Evolutionary conservation across 192 early-diverging fungal genomes (phyloP), one percentile per base, ranked within the genome.

Genomic region (Coemansia aciculifera): DNA sequence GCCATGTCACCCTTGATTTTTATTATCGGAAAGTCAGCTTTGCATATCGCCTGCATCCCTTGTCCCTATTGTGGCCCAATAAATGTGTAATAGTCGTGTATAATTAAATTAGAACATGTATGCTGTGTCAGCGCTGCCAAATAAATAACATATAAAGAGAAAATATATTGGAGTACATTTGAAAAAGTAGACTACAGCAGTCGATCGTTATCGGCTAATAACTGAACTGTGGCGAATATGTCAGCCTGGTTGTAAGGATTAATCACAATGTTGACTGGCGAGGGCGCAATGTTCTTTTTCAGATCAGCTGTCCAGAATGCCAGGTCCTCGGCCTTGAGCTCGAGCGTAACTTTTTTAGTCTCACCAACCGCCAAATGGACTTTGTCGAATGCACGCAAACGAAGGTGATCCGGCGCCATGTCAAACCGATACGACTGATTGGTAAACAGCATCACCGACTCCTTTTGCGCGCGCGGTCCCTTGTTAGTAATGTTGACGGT

Each of bases 371-470:
- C 60, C n/a, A 88, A 40, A 3, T 52, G 37, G 13, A 85, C 62
- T 63, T 86, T 89, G 5, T 74, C 51, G 44, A 88, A 88, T 1
- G 62, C 73, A 63, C 84, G 84, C 39, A 89, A 71, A 13, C 84
- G 69, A 31, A 70, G 76, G 23, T 77, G 75, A 24, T 84, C 82
- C 2, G 87, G 86, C n/a, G 85, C 80, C n/a, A 77, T 56, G 23
- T 75, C 71, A 23, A 66, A 69, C n/a, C 87, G 84, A 38, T 76
- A 78, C 17, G 65, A 62, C 51, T 87, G 86, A 46, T 74, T 57
- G 15, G 86, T 77, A 37, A 85, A 88, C 75, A 86, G 70, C 36
- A 85, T 67, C 13, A 87, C 85, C 0, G 78, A 63, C 66, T 89
- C 86, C 56, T 83, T 85, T 62, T 78, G 81, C 5, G 74, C 61